phyloP scores from a whole-genome alignment of 2,329 filamentous ascomycete species.

The Neopestalotiopsis clavispora region DNA sequence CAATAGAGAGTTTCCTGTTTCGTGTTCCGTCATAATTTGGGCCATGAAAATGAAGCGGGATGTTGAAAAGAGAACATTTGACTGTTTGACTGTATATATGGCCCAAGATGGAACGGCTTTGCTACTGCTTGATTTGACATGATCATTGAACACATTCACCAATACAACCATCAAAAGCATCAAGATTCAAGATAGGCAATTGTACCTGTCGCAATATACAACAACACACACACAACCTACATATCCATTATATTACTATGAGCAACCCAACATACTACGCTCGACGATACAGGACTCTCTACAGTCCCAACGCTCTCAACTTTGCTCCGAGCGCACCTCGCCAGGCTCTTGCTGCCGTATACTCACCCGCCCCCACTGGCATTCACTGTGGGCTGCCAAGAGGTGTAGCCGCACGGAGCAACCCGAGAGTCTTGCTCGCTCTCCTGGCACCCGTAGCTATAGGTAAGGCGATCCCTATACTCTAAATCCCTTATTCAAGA shows the following conservation, averaged over 20 bases:
- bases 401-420: constrained; percentile 3
- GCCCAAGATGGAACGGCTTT: background rate
- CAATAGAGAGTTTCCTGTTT: constrained; percentile 10
- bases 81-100: constrained; percentile 8
- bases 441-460: background rate
- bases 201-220: too few species aligned
- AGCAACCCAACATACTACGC: constrained; percentile 17
- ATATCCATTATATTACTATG: constrained; percentile 12
- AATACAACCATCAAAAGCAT: background rate
- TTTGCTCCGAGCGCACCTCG: constrained; percentile 13
- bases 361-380: constrained; percentile 18
- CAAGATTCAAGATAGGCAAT: background rate
- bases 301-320: constrained; percentile 19
- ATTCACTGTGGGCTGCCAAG: constrained; percentile 20
- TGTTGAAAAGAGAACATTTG: background rate
- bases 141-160: constrained; percentile 8
- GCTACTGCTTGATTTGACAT: background rate
- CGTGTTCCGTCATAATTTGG: constrained; percentile 5
- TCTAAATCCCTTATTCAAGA: too few species aligned
- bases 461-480: constrained; percentile 2
- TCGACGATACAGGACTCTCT: constrained; percentile 21
- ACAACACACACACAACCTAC: background rate
- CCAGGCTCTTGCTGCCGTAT: constrained; percentile 15
- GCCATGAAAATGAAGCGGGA: constrained; percentile 8
- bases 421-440: constrained; percentile 8